phyloP scores from a whole-genome alignment of 257 asterid species.

The Solanum clarkiae region DNA sequence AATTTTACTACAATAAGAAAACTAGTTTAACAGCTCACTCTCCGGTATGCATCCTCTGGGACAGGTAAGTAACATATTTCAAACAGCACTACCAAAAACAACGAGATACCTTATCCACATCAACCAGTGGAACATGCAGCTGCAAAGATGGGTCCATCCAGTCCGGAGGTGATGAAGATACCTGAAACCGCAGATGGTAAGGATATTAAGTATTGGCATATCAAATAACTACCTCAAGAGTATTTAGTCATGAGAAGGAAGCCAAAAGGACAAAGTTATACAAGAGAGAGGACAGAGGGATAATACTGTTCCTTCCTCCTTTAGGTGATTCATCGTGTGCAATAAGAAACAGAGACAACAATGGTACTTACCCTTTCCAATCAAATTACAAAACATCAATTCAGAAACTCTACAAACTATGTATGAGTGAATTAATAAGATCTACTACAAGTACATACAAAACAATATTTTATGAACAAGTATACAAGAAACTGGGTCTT shows the following conservation, averaged over 20 bases:
- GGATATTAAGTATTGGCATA: neutral
- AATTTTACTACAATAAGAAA: neutral
- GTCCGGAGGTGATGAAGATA: constrained; percentile 51
- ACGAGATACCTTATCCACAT: constrained; percentile 79
- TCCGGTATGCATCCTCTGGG: neutral
- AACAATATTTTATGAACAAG: no score
- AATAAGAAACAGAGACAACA: neutral
- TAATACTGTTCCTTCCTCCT: neutral
- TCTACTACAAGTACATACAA: no score
- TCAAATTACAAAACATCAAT: neutral
- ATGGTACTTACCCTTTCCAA: neutral
- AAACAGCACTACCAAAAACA: neutral
- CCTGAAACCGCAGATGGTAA: constrained; percentile 39
- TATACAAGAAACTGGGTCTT: no score
- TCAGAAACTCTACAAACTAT: neutral
- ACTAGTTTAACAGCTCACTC: neutral
- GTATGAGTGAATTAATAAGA: no score
- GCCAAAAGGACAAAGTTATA: neutral
- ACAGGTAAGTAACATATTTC: neutral
- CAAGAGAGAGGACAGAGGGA: neutral
- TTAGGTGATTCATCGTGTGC: neutral
- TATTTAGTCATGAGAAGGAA: neutral
- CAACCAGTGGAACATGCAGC: constrained; percentile 76
- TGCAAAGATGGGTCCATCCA: constrained; percentile 80
- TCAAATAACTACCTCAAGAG: neutral